Percentiles rank a stretch among this genome's conserved stretches.
Conservation (phyloP, 805 yeast species). For the Sugiyamaella smithiae region DNA sequence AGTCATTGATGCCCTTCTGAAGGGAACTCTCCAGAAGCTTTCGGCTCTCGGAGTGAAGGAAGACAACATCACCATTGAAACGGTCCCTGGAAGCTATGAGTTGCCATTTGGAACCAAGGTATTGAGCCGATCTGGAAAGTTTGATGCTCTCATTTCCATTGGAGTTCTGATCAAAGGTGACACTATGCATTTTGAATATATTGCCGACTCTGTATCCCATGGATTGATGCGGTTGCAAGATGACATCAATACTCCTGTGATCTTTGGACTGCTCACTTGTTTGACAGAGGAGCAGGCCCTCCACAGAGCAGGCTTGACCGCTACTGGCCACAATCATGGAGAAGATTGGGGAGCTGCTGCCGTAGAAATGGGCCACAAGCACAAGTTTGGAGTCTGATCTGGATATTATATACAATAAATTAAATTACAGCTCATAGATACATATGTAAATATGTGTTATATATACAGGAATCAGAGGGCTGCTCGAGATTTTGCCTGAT, state of each 20-base stretch:
- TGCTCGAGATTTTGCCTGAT: slow-evolving; percentile 14
- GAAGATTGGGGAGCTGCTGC: slow-evolving; percentile 99
- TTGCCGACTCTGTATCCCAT: slow-evolving; percentile 83
- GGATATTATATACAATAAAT: not conserved
- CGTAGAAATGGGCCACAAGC: slow-evolving; percentile 74
- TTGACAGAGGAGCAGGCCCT: slow-evolving; percentile 92
- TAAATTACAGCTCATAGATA: no score
- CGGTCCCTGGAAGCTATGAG: slow-evolving; percentile 95
- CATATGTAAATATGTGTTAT: no score
- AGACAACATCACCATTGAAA: slow-evolving; percentile 72
- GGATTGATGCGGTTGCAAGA: slow-evolving; percentile 82
- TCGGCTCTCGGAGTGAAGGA: slow-evolving; percentile 64
- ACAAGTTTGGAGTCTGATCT: slow-evolving; percentile 6
- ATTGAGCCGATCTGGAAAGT: slow-evolving; percentile 23
- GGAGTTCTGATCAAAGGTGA: slow-evolving; percentile 95
- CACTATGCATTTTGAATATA: slow-evolving; percentile 98
- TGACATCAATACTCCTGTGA: slow-evolving; percentile 68
- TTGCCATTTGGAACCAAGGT: slow-evolving; percentile 75
- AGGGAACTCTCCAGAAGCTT: slow-evolving; percentile 68
- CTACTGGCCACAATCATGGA: slow-evolving; percentile 90
- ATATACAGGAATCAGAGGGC: no score
- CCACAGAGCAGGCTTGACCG: slow-evolving; percentile 79
- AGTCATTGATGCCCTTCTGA: slow-evolving; percentile 74
- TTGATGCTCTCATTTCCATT: slow-evolving; percentile 86
- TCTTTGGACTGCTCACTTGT: slow-evolving; percentile 92